Conservation (phyloP, 148 eudicot species). For the Diospyros kaki region DNA sequence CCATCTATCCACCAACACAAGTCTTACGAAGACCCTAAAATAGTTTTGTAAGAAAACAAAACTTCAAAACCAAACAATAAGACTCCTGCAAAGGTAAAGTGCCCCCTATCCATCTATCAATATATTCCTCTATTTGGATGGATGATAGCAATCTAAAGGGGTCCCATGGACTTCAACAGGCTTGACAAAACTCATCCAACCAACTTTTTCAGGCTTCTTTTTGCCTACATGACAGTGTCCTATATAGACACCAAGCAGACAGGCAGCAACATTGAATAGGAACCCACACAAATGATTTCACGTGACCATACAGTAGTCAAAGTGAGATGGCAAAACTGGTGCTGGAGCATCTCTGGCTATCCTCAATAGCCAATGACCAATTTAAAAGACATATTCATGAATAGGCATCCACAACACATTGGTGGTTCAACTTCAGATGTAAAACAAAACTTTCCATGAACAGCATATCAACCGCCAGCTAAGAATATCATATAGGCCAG, state of each 20-base stretch:
- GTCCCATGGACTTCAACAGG: not conserved
- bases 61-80: no score
- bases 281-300: slow-evolving; percentile 10
- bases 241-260: slow-evolving; percentile 17
- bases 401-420: slow-evolving; percentile 78
- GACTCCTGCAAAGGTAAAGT: no score
- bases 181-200: slow-evolving; percentile 9
- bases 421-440: slow-evolving; percentile 88
- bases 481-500: slow-evolving; percentile 88
- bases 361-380: slow-evolving; percentile 52
- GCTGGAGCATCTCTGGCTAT: slow-evolving; percentile 36
- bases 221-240: slow-evolving; percentile 23
- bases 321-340: slow-evolving; percentile 27
- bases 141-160: not conserved
- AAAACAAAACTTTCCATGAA: slow-evolving; percentile 78
- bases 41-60: no score
- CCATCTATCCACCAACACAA: not conserved
- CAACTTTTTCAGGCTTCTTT: slow-evolving; percentile 5
- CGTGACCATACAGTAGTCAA: not conserved
- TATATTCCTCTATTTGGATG: not conserved
- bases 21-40: no score
- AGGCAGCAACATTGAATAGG: slow-evolving; percentile 16
- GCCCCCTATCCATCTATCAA: not conserved
- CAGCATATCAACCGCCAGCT: slow-evolving; percentile 98
- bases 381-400: slow-evolving; percentile 45